Conservation (phyloP, 23 red algal genomes). For the Gracilaria domingensis region DNA sequence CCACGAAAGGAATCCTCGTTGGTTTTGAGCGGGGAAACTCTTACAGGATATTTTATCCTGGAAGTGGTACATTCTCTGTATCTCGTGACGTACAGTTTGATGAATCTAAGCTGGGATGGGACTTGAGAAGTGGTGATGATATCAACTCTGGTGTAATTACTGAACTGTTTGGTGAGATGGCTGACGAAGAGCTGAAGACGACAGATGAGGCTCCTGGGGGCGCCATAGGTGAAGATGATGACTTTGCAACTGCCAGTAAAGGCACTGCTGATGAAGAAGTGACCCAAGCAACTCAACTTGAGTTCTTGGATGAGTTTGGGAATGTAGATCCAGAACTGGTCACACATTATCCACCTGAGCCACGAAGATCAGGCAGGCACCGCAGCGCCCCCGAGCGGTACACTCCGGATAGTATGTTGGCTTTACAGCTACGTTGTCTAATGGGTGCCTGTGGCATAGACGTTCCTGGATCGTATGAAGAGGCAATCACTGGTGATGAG, state of each 20-base stretch:
- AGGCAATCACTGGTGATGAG: too few species aligned
- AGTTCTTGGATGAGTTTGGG: slow-evolving; percentile 2
- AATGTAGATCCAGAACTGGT: slow-evolving; percentile 2
- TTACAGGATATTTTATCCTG: too few species aligned
- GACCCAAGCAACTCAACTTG: not conserved
- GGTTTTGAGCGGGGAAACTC: too few species aligned
- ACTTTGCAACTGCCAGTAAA: not conserved
- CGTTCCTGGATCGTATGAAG: too few species aligned
- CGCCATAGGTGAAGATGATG: not conserved
- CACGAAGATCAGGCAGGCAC: too few species aligned
- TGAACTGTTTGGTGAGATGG: too few species aligned
- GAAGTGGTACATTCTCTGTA: slow-evolving; percentile 10
- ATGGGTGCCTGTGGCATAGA: not conserved
- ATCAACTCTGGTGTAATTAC: too few species aligned
- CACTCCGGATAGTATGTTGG: not conserved
- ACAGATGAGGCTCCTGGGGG: too few species aligned
- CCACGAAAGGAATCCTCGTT: too few species aligned
- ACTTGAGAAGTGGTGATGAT: too few species aligned
- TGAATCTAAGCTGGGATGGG: not conserved
- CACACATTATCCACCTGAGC: too few species aligned
- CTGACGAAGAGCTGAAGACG: too few species aligned
- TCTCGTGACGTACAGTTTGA: slow-evolving; percentile 7
- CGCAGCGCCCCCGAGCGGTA: not conserved
- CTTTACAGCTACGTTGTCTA: not conserved
- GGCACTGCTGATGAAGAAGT: not conserved